Conservation (phyloP, 2,329 filamentous ascomycete species). For the Gnomoniopsis smithogilvyi region DNA sequence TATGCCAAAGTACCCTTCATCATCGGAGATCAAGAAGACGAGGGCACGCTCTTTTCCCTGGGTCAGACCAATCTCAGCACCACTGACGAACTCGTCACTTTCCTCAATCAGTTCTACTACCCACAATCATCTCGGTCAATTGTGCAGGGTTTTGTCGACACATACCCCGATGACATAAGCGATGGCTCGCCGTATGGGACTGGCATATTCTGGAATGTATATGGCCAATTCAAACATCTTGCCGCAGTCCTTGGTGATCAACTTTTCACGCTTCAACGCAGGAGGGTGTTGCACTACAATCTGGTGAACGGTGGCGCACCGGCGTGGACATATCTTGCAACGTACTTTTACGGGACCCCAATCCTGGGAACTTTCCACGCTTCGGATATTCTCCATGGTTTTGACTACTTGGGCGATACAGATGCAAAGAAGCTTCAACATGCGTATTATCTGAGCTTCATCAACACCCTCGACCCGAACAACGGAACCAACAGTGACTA, state of each 20-base stretch:
- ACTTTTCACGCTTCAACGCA: conserved; percentile 41
- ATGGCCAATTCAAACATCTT: conserved; percentile 63
- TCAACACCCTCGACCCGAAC: conserved; percentile 57
- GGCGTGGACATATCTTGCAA: conserved; percentile 58
- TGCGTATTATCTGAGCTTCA: conserved; percentile 49
- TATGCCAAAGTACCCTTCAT: conserved; percentile 62
- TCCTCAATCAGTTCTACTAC: conserved; percentile 52
- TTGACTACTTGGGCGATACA: conserved; percentile 40
- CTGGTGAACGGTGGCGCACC: conserved; percentile 35
- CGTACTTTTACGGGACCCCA: conserved; percentile 57
- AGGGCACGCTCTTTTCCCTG: conserved; percentile 62
- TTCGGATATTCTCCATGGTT: conserved; percentile 53
- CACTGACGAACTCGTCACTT: conserved; percentile 47
- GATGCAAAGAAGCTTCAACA: conserved; percentile 2
- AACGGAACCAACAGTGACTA: conserved; percentile 24
- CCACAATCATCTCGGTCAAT: conserved; percentile 35
- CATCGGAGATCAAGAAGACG: conserved; percentile 62
- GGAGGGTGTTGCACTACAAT: conserved; percentile 43
- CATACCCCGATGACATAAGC: conserved; percentile 47
- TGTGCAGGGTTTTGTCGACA: conserved; percentile 47
- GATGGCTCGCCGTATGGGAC: conserved; percentile 27
- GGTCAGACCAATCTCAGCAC: conserved; percentile 57
- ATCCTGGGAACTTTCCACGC: conserved; percentile 63
- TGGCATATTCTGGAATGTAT: conserved; percentile 62
- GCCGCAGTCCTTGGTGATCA: conserved; percentile 63